Conservation (phyloP, 2,329 filamentous ascomycete genomes). For the Neofusicoccum sp. region DNA sequence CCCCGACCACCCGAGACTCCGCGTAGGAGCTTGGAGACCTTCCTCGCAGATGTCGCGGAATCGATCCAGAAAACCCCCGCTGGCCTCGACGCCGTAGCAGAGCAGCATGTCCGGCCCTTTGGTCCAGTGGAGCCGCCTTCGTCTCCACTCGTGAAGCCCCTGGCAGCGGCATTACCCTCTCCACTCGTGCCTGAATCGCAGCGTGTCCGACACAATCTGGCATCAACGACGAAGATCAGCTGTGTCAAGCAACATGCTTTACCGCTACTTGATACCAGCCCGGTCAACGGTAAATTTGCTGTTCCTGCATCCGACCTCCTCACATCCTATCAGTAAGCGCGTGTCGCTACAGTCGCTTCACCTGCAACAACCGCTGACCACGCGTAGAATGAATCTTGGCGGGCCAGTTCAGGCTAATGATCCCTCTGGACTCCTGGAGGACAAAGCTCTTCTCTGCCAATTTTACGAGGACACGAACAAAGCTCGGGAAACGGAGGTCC, state of each 20-base stretch:
- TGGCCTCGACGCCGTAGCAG: neutral
- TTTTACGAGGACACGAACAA: constrained; percentile 5
- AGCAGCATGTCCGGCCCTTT: neutral
- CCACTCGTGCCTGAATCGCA: constrained; percentile 6
- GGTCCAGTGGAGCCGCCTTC: neutral
- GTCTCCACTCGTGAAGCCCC: constrained; percentile 13
- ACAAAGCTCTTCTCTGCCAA: constrained; percentile 5
- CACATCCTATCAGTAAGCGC: constrained; percentile 3
- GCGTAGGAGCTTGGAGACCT: constrained; percentile 8
- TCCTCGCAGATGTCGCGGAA: constrained; percentile 5
- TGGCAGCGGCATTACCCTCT: neutral
- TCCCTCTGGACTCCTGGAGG: neutral
- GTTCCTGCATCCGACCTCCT: neutral
- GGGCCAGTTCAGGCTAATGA: neutral
- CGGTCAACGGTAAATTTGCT: neutral
- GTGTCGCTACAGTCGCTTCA: too few relatives aligned
- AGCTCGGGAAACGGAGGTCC: neutral
- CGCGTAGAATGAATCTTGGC: constrained; percentile 2
- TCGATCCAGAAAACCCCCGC: neutral
- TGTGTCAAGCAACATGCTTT: constrained; percentile 5
- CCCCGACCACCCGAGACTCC: constrained; percentile 2
- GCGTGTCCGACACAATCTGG: neutral
- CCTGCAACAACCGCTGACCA: neutral
- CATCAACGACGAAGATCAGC: neutral
- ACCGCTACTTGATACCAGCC: neutral